Base-by-base conservation (phyloP, 129 eudicot genomes). In the Gnaphalium uliginosum region DNA sequence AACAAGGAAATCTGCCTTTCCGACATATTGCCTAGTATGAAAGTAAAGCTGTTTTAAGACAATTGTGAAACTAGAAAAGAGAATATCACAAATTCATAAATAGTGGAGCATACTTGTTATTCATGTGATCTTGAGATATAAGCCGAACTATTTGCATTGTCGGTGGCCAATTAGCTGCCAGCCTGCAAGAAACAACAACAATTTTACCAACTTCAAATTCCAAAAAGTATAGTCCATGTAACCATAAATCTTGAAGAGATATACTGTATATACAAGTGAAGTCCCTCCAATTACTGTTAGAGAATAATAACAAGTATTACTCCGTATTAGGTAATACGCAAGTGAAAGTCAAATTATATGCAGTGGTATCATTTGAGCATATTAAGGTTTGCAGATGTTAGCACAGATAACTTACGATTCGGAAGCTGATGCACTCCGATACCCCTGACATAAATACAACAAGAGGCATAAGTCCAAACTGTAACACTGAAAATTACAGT, bases 101-200 rank as follows among this genome's bases (percentile, higher is more conserved):
- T 35, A 66, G 75, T n/a, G 71, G 10, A 18, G 43, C 43, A 29
- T 95, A 95, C 99, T 95, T 95, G 97, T 95, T 91, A 75, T 89
- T 95, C 96, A 91, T 95, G 87, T 95, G 99, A 78, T 95, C 99
- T 81, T 95, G 97, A 70, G 99, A 95, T 83, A 95, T 95, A 50
- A 95, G 92, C 57, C 99, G 96, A 76, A 95, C 97, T 59, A 95
- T 95, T 81, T 91, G 99, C 99, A 95, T 95, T 59, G 90, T 91
- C 8, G 96, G 82, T 35, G 99, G 99, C 99, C 99, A 95, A 83
- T 95, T 95, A 77, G 94, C 90, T 54, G 97, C 97, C 75, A 95
- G 92, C 83, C 99, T 95, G 88, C 26, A 7, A 78, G 76, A 62
- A 39, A 68, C 37, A 63, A 61, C n/a, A 26, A 13, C 7, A 33